Evolutionary conservation across 352 stramenopile species (phyloP), one percentile per base, ranked within the genome.

Genomic region (Globisporangium perplexum): DNA sequence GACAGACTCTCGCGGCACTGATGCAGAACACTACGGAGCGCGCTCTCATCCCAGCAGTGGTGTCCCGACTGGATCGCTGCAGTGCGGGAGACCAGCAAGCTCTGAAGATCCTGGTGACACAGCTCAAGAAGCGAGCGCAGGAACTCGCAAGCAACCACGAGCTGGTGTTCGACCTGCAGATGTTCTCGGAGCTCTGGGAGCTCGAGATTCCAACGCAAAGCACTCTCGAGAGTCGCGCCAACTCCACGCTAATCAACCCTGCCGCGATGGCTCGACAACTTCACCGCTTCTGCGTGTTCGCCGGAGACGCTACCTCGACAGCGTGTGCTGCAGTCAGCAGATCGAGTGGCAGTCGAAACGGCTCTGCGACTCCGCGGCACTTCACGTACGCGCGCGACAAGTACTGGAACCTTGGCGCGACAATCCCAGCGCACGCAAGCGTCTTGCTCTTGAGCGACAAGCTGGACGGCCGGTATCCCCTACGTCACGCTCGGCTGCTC

Each of bases 131-230:
- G 7, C 53, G 53, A 3, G 46, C 46, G 20, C 26, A 7, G 14
- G 45, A 33, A 4, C 38, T 48, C 1, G 20, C 14, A 10, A 28
- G 46, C 17, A 35, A 63, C 22, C 31, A 45, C 8, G 44, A 57
- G 15, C 18, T 53, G 17, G 47, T 88, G n/a, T 83, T 70, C 59
- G 77, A 74, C 7, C 46, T 90, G 11, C 81, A 87, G 53, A 53
- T 66, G 24, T 90, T 90, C 46, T 89, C 73, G 7, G 82, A 92
- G 57, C 64, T 89, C 24, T 92, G 82, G 82, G 77, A 90, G 33
- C 12, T 28, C 4, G 44, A 36, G 15, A n/a, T n/a, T 23, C 77
- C 77, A 1, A 66, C 63, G 15, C 52, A 72, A n/a, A 55, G 45
- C 0, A 50, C 72, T 39, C 53, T 92, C 6, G 51, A 69, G 28